phyloP scores from a whole-genome alignment of 306 rosid genomes.

The Prinsepia uniflora region DNA sequence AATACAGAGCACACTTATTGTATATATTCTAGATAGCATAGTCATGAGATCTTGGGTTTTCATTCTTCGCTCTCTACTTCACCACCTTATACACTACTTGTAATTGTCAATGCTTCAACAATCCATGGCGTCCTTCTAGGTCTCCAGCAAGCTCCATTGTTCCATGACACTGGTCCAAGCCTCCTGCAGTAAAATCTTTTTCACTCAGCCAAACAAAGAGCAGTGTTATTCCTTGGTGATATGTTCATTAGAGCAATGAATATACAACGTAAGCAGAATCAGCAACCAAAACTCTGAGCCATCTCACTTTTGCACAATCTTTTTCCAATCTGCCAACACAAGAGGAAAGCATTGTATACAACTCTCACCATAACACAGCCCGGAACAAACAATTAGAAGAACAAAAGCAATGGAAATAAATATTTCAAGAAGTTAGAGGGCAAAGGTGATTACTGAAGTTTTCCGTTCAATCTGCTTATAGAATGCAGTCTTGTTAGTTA shows the following conservation, averaged over 20 bases:
- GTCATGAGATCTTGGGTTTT: background rate
- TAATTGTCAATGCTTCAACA: background rate
- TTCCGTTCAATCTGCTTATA: background rate
- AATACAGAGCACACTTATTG: too few relatives aligned
- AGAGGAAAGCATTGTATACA: background rate
- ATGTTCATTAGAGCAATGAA: background rate
- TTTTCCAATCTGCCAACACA: constrained; percentile 3
- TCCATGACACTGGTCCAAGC: background rate
- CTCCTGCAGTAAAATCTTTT: background rate
- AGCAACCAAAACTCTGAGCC: background rate
- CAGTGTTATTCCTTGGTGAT: background rate
- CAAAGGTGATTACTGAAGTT: background rate
- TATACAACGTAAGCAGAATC: background rate
- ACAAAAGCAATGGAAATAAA: background rate
- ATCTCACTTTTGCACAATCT: background rate
- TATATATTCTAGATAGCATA: background rate
- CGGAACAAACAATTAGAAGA: background rate
- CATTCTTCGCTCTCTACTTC: background rate
- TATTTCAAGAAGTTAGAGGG: background rate
- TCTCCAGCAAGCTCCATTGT: background rate
- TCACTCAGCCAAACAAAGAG: background rate
- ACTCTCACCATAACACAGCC: background rate
- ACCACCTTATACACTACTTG: background rate
- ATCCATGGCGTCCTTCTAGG: background rate
- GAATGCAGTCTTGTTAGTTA: background rate